Conservation (phyloP, 192 early-diverging fungal species). For the Backusella sp. region DNA sequence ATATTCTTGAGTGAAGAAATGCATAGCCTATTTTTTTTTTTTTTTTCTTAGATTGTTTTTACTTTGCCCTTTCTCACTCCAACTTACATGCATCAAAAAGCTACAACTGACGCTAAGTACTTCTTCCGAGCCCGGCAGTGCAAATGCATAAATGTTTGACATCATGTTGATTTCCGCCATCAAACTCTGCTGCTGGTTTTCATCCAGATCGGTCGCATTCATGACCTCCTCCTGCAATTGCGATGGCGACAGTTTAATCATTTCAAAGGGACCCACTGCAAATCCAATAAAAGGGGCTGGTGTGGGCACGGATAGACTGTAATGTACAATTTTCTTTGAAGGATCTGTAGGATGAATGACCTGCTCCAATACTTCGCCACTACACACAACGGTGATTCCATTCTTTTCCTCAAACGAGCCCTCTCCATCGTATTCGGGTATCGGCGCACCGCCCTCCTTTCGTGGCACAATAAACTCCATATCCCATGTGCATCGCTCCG, state of each 20-base stretch:
- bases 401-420: slow-evolving; percentile 45
- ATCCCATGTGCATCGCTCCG: slow-evolving; percentile 77
- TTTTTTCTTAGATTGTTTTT: background rate
- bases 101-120: slow-evolving; percentile 64
- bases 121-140: slow-evolving; percentile 53
- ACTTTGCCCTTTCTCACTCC: background rate
- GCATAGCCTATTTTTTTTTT: slow-evolving; percentile 56
- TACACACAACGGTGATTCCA: slow-evolving; percentile 57
- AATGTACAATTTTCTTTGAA: slow-evolving; percentile 62
- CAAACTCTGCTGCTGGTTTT: slow-evolving; percentile 34
- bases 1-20: slow-evolving; percentile 84
- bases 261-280: slow-evolving; percentile 64
- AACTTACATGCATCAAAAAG: slow-evolving; percentile 56
- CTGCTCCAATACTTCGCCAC: slow-evolving; percentile 70
- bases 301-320: slow-evolving; percentile 63
- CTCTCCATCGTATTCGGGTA: slow-evolving; percentile 34
- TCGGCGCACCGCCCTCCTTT: slow-evolving; percentile 27
- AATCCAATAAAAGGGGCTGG: slow-evolving; percentile 74
- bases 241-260: slow-evolving; percentile 39
- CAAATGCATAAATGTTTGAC: slow-evolving; percentile 66
- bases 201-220: slow-evolving; percentile 29
- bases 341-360: slow-evolving; percentile 60
- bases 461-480: slow-evolving; percentile 70
- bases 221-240: slow-evolving; percentile 34
- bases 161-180: slow-evolving; percentile 42